These are phyloP conservation scores for Stereum hirsutum DNA, from an alignment of 1,284 basidiomycete genomes.

Conservation along the genomic window DNA sequence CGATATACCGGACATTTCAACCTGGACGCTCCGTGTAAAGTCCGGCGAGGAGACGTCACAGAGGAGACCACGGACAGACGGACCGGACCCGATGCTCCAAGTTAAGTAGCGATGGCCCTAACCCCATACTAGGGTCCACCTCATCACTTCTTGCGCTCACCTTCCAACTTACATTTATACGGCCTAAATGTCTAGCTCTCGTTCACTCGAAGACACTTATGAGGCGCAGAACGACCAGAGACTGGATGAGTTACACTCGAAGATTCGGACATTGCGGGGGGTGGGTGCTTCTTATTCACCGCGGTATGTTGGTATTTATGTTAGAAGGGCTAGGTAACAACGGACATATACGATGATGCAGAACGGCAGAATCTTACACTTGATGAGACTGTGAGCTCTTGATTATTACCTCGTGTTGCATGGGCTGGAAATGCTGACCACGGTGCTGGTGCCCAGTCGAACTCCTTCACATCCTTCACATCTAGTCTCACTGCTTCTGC, in stretches of 20 bases:
- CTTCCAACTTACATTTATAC: no score
- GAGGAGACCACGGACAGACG: no score
- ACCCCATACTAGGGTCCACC: no score
- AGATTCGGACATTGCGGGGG: constrained; percentile 67
- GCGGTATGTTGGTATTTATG: constrained; percentile 2
- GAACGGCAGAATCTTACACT: constrained; percentile 73
- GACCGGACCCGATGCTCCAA: no score
- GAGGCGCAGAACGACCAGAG: constrained; percentile 75
- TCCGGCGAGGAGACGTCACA: no score
- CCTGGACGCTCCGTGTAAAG: no score
- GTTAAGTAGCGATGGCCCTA: no score
- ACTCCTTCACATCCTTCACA: constrained; percentile 10
- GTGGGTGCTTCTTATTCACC: constrained; percentile 30
- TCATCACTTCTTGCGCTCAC: no score
- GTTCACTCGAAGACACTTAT: constrained; percentile 52
- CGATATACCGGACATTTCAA: no score
- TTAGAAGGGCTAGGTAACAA: constrained; percentile 48
- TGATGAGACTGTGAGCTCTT: constrained; percentile 57
- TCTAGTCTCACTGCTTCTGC: constrained; percentile 12
- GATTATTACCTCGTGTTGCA: not conserved
- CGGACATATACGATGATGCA: constrained; percentile 72
- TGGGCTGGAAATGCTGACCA: not conserved
- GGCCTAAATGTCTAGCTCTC: constrained; percentile 14
- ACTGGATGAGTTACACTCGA: constrained; percentile 74
- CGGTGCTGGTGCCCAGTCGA: constrained; percentile 6